phyloP scores from a whole-genome alignment of 2,329 filamentous ascomycete genomes.

The Hypoxylon rubiginosum region DNA sequence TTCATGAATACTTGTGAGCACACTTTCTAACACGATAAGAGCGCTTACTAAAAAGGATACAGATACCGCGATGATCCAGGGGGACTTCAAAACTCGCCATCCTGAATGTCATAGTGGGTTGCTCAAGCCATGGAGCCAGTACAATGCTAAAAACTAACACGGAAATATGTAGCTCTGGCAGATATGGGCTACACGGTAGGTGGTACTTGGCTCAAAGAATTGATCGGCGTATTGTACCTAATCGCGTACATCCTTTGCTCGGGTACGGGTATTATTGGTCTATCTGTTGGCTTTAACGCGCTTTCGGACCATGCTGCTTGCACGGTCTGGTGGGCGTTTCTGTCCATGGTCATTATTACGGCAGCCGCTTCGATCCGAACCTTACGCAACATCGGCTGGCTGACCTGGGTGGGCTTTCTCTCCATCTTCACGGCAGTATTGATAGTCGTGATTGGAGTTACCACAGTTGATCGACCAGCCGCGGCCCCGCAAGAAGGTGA shows the following conservation, averaged over 20 bases:
- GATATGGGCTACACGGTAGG: conserved; percentile 60
- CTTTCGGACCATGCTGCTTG: conserved; percentile 70
- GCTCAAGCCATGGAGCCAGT: not conserved
- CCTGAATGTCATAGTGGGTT: conserved; percentile 42
- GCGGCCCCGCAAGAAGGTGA: conserved; percentile 70
- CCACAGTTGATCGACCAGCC: conserved; percentile 68
- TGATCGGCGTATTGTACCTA: conserved; percentile 69
- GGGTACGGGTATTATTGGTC: conserved; percentile 70
- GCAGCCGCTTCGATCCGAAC: conserved; percentile 65
- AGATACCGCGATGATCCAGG: conserved; percentile 43
- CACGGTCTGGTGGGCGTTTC: conserved; percentile 69
- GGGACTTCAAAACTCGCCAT: conserved; percentile 44
- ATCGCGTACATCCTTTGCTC: conserved; percentile 69
- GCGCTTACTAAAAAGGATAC: not conserved
- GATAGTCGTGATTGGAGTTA: conserved; percentile 71
- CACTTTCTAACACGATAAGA: not conserved
- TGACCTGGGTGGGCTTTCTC: conserved; percentile 72
- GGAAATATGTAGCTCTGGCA: conserved; percentile 19
- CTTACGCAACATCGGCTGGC: conserved; percentile 71
- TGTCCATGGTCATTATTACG: conserved; percentile 63
- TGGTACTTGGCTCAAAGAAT: conserved; percentile 64
- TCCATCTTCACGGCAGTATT: conserved; percentile 71
- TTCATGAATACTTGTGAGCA: conserved; percentile 46
- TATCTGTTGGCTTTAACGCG: conserved; percentile 71
- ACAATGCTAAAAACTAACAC: not conserved